Evolutionary conservation across 208 protist genomes (phyloP), one percentile per base, ranked within the genome.

Genomic region (Strigomonas oncopelti): DNA sequence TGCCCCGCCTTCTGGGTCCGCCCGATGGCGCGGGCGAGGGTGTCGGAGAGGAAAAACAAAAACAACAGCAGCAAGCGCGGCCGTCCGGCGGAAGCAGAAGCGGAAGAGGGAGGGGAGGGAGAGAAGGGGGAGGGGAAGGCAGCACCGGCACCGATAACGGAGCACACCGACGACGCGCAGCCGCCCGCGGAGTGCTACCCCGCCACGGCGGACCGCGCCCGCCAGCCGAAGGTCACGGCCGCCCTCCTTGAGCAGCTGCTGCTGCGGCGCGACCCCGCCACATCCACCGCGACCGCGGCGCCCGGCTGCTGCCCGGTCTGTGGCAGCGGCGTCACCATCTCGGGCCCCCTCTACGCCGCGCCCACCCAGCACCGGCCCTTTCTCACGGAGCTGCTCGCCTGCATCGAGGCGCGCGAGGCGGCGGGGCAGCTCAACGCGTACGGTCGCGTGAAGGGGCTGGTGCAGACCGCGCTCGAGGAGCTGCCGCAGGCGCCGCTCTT

Each of bases 1-100:
- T 99, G 98, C 81, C 84, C 95, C 16, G 78, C 90, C 2, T 98
- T 97, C 65, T 88, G 91, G 81, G 70, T 97, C 28, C 85, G 94
- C 27, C 95, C 95, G 3, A 76, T 98, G 61, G 93, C 91, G n/a
- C 74, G 73, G 29, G 80, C 71, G 20, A 64, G 67, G 16, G 61
- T 69, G 16, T 48, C 28, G 32, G 59, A 75, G 42, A 71, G 69
- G 46, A 46, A 62, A 38, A 38, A 38, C 34, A 38, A 38, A 3
- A 38, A 38, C 9, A 38, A 67, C 31, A 52, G 42, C 3, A 59
- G 71, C 28, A 71, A 78, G 62, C 72, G 67, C 27, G 57, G 67
- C 7, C 36, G 48, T 20, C 66, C 69, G 36, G 65, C 75, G 27
- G 32, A 53, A 14, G 64, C 69, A 46, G 53, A 57, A 4, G 28